Evolutionary conservation across 345 rosid genomes (phyloP).

Genomic region (Nephelium lappaceum): DNA sequence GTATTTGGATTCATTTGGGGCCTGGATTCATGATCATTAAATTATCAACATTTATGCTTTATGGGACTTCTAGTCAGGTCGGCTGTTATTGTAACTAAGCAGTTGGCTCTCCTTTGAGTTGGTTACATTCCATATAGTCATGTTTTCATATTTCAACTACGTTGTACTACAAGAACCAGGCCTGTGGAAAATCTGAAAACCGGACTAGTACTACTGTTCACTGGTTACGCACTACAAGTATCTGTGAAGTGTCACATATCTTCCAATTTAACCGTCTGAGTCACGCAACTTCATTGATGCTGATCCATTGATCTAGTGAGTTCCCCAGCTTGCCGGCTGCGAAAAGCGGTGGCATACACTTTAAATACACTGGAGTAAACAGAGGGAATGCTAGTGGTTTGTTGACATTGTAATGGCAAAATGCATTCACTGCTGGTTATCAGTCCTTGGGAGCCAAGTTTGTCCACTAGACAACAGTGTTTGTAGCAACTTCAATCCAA

Average conservation of each 20-base stretch:
- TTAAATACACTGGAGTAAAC: not conserved
- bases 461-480: too few species aligned
- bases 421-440: not conserved
- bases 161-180: not conserved
- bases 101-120: not conserved
- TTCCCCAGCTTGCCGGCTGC: not conserved
- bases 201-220: not conserved
- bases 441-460: too few species aligned
- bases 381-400: not conserved
- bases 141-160: not conserved
- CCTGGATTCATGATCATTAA: not conserved
- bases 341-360: not conserved
- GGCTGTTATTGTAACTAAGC: not conserved
- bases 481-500: not conserved
- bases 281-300: not conserved
- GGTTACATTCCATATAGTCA: not conserved
- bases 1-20: not conserved
- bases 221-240: not conserved
- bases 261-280: not conserved
- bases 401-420: not conserved
- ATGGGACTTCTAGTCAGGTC: not conserved
- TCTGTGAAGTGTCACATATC: not conserved
- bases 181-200: not conserved
- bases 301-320: not conserved
- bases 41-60: too few species aligned